A percentile compares a stretch with the other conserved stretches of the same genome.
Conservation (phyloP, 345 rosid genomes). For the Microcos paniculata region DNA sequence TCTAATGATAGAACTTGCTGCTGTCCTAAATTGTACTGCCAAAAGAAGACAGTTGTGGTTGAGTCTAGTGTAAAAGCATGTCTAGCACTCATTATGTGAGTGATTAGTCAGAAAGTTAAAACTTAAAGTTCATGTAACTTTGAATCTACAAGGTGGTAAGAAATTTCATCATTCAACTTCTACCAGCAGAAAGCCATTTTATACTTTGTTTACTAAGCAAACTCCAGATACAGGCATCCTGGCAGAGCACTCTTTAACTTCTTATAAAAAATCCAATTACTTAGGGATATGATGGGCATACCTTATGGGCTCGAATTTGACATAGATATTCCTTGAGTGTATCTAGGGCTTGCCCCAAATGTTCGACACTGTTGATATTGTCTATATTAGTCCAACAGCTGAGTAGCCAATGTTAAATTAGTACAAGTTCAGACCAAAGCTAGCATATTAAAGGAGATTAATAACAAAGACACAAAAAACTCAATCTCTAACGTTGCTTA, state of each 20-base stretch:
- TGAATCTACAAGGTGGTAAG: not conserved
- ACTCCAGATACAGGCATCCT: not conserved
- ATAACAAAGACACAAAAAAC: not conserved
- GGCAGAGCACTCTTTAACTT: not conserved
- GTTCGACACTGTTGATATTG: conserved; percentile 57
- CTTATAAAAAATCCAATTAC: not conserved
- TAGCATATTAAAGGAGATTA: not conserved
- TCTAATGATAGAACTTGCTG: conserved; percentile 59
- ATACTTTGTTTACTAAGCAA: not conserved
- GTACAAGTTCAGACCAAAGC: not conserved
- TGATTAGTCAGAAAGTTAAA: not conserved
- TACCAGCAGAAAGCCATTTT: not conserved
- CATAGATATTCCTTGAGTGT: conserved; percentile 58
- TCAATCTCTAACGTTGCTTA: not conserved
- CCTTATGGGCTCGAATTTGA: conserved; percentile 56
- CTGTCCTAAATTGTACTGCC: conserved; percentile 45
- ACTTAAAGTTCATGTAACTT: not conserved
- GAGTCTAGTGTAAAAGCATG: not conserved
- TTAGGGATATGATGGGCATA: conserved; percentile 22
- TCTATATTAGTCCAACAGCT: conserved; percentile 66
- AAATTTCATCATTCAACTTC: not conserved
- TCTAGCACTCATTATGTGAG: not conserved
- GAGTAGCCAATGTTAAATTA: conserved; percentile 26
- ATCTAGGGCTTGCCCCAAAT: conserved; percentile 57
- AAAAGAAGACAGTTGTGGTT: not conserved